Conservation (phyloP, 2,329 filamentous ascomycete species). For the Fusarium sacchari region DNA sequence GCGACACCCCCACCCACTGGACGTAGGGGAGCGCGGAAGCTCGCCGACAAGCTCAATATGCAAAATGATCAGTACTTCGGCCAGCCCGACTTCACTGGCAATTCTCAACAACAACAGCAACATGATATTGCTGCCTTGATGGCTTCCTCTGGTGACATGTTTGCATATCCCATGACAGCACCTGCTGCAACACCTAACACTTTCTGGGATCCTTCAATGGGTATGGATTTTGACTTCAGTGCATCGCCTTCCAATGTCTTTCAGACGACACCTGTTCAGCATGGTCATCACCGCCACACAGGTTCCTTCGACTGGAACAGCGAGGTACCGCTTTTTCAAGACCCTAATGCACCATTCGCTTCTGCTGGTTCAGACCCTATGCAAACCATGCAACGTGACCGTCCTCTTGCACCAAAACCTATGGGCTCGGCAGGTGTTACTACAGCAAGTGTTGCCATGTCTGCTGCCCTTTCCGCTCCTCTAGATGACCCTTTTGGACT, state of each 20-base stretch:
- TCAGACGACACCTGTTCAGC: constrained; percentile 42
- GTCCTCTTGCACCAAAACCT: constrained; percentile 62
- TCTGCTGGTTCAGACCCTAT: constrained; percentile 50
- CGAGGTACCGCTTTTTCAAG: constrained; percentile 65
- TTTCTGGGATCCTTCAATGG: constrained; percentile 70
- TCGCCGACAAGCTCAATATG: constrained; percentile 66
- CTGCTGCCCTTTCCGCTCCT: constrained; percentile 54
- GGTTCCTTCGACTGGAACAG: constrained; percentile 68
- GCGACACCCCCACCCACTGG: constrained; percentile 69
- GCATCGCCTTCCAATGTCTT: constrained; percentile 57
- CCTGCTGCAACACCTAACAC: constrained; percentile 60
- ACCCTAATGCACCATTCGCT: constrained; percentile 50
- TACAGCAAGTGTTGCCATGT: constrained; percentile 47
- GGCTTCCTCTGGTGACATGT: constrained; percentile 63
- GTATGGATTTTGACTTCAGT: constrained; percentile 70
- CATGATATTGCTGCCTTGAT: constrained; percentile 61
- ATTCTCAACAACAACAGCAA: constrained; percentile 54
- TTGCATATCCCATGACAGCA: constrained; percentile 69
- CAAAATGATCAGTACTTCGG: constrained; percentile 67
- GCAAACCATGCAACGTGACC: constrained; percentile 54
- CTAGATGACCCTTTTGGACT: constrained; percentile 64
- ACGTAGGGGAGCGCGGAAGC: constrained; percentile 65
- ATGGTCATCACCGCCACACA: constrained; percentile 58
- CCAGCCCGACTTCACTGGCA: constrained; percentile 61
- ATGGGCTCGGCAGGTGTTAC: constrained; percentile 47